Evolutionary conservation across 768 basidiomycete genomes (phyloP), one percentile per base, ranked within the genome.

Genomic region (Mycena chlorophos): DNA sequence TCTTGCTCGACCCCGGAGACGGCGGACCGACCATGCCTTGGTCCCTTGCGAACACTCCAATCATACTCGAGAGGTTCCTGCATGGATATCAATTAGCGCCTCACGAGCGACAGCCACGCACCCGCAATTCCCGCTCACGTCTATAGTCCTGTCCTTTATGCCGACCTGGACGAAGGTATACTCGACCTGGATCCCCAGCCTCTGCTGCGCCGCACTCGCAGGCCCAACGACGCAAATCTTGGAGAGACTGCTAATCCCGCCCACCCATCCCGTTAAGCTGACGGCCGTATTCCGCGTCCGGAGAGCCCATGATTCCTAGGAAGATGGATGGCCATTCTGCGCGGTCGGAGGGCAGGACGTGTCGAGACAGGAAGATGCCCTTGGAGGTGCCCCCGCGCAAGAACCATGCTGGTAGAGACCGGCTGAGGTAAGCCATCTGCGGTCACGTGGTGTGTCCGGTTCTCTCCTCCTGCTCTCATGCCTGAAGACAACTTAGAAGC

Each of bases 211-310:
- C 1, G 69, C 63, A 0, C 80, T 75, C 5, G 86, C 76, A 40
- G 74, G 54, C 5, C 78, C 81, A 2, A 91, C 83, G 43, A 91
- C 79, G 61, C 81, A 83, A 16, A 90, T 80, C 65, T 92, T 92
- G 30, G 87, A 88, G 5, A 89, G 76, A 54, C 85, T 88, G 16
- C 85, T 87, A 8, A 88, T 71, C 3, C 89, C 89, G 5, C 89
- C n/a, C 88, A 8, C 89, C 89, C 86, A 91, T 88, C 12, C 89
- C 89, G 60, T 92, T 85, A 14, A 91, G 74, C 68, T 92, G 89
- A 16, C 87, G 74, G 1, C 81, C 82, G 61, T 88, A 72, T 52
- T 78, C 73, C 2, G 83, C 76, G 63, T 92, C 89, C 0, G 89
- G 89, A 3, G 88, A 89, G n/a, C 89, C 89, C 88, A 91, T 90